Evolutionary conservation across 345 rosid species (phyloP).

Genomic region (Lepidium aucheri): DNA sequence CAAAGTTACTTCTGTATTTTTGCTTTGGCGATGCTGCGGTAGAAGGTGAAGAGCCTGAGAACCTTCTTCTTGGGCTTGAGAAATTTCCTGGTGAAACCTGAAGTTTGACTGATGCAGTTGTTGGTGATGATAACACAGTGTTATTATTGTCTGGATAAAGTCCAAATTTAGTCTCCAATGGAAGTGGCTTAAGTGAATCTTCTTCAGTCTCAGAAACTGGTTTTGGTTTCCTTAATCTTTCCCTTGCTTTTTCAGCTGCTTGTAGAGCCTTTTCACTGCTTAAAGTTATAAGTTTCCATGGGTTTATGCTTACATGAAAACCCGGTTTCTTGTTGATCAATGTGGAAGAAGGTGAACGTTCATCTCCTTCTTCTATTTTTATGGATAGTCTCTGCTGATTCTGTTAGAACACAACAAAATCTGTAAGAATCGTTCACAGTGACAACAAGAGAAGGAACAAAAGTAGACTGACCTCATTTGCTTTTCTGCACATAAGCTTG

Average conservation of each 20-base stretch:
- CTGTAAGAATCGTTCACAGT: neutral
- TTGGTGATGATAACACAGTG: conserved; percentile 29
- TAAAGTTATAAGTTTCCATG: conserved; percentile 72
- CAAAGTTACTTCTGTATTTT: conserved; percentile 71
- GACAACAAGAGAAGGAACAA: neutral
- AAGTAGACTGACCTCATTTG: conserved; percentile 34
- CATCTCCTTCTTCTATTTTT: conserved; percentile 49
- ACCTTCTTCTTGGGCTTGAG: conserved; percentile 83
- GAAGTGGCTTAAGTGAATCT: conserved; percentile 65
- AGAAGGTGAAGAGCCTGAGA: conserved; percentile 50
- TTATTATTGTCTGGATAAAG: conserved; percentile 46
- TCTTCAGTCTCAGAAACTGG: conserved; percentile 24
- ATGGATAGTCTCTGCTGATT: conserved; percentile 55
- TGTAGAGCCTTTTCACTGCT: conserved; percentile 81
- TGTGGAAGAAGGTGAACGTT: conserved; percentile 38
- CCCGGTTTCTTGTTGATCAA: conserved; percentile 53
- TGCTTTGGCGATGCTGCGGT: conserved; percentile 62
- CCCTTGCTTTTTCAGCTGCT: conserved; percentile 92
- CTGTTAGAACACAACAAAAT: conserved; percentile 24
- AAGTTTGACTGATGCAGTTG: conserved; percentile 42
- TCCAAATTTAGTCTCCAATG: conserved; percentile 69
- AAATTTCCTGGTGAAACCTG: conserved; percentile 55
- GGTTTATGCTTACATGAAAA: conserved; percentile 69
- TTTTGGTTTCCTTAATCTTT: conserved; percentile 54
- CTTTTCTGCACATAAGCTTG: conserved; percentile 51